Evolutionary conservation across 345 rosid genomes (phyloP), one percentile per base, ranked within the genome.

Genomic region (Ceriops zippeliana): DNA sequence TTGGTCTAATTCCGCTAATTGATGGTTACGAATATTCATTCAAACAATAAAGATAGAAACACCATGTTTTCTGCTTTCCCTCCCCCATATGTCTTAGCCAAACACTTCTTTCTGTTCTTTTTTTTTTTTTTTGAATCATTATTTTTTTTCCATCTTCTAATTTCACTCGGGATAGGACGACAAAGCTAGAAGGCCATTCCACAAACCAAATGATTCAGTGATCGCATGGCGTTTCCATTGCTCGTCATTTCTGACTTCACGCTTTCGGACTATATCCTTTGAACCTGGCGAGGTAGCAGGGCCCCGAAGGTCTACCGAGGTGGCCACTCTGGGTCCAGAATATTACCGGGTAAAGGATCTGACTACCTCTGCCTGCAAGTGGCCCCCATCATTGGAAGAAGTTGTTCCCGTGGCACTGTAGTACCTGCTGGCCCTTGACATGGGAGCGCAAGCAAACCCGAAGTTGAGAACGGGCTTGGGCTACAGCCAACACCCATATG

Each of bases 391-490:
- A 74, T 42, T 52, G 78, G 69, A 5, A 66, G 7, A 19, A 74
- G 70, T 32, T 81, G 81, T 27, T 74, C 9, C 62, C 32, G 59
- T 0, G 80, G 35, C 56, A 66, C 21, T 24, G 83, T 53, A 70
- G 64, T 64, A 13, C 17, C 0, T 22, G 81, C 78, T 21, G 70
- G 57, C 59, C 47, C 20, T 22, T 70, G 84, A n/a, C 74, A 59
- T 7, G 77, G 71, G 38, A 77, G 71, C 19, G 79, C 77, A 26
- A 74, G 59, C 65, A 79, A 70, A 5, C 42, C n/a, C 57, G 83
- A 61, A 64, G 67, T 32, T 28, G 78, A 70, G 67, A 80, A 62
- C 61, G 76, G 82, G 13, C 58, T 51, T 27, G 67, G 66, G 28
- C 42, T 47, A 69, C 74, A 76, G 31, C 80, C 80, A 5, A 22